phyloP scores from a whole-genome alignment of 371 early-diverging fungal species.

The Mucor racemosus region DNA sequence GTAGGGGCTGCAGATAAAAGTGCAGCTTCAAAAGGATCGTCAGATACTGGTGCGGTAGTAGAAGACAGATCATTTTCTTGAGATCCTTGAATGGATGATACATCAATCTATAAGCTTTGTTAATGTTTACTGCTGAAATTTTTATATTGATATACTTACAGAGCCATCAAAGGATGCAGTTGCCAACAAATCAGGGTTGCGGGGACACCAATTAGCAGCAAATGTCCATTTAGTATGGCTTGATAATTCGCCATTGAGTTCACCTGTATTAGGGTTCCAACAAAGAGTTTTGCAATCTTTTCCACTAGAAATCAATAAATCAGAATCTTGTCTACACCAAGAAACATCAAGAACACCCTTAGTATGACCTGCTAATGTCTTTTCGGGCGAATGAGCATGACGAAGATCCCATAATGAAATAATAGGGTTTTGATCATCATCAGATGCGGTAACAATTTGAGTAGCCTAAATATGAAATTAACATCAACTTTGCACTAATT shows the following conservation, averaged over 20 bases:
- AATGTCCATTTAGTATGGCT: constrained; percentile 87
- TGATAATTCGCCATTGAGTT: constrained; percentile 80
- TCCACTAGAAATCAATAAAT: constrained; percentile 85
- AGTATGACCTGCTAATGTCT: constrained; percentile 76
- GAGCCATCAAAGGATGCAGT: constrained; percentile 90
- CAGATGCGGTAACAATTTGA: constrained; percentile 61
- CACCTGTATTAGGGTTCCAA: constrained; percentile 83
- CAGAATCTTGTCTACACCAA: constrained; percentile 93
- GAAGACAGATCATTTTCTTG: not conserved
- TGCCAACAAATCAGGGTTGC: constrained; percentile 90
- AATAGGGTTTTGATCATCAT: constrained; percentile 88
- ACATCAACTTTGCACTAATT: not conserved
- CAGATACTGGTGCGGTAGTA: not conserved
- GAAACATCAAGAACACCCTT: constrained; percentile 88
- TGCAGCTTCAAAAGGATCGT: not conserved
- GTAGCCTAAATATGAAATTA: constrained; percentile 20
- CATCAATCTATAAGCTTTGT: not conserved
- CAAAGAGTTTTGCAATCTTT: constrained; percentile 92
- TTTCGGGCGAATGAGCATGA: constrained; percentile 90
- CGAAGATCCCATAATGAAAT: constrained; percentile 93
- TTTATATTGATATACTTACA: constrained; percentile 37
- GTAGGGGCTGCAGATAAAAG: constrained; percentile 27
- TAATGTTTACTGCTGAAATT: not conserved
- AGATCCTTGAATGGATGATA: not conserved
- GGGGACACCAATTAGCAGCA: constrained; percentile 91